Conservation (phyloP, 208 protist genomes). For the Acanthamoeba culbertsoni region DNA sequence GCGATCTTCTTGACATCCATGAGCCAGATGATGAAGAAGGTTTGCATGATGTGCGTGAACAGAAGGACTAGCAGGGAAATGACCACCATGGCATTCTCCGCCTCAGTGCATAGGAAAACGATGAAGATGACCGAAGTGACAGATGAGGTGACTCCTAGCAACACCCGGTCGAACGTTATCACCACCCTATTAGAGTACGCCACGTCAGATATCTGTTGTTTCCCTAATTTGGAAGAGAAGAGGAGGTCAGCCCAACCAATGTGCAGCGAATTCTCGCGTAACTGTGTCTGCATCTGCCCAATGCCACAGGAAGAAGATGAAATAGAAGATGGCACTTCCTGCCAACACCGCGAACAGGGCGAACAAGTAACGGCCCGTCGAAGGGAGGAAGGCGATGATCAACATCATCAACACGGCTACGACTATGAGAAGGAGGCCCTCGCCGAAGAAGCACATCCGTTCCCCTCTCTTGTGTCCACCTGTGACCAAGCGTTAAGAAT, state of each 20-base stretch:
- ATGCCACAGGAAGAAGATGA: background rate
- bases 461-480: background rate
- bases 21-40: conserved; percentile 38
- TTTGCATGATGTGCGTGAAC: conserved; percentile 38
- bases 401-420: conserved; percentile 14
- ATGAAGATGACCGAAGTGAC: conserved; percentile 47
- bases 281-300: background rate
- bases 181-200: background rate
- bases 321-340: background rate
- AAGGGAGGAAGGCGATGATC: background rate
- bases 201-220: background rate
- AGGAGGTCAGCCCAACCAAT: background rate
- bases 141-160: background rate
- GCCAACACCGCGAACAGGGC: background rate
- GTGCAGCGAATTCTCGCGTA: background rate
- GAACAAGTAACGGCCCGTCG: background rate
- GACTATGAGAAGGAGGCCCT: background rate
- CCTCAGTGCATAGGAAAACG: background rate
- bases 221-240: background rate
- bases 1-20: conserved; percentile 30
- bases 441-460: conserved; percentile 17
- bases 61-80: background rate
- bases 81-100: background rate
- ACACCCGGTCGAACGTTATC: conserved; percentile 8
- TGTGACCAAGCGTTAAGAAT: too few species aligned